Base-by-base conservation (phyloP, 2,329 filamentous ascomycete genomes). In the Scorias spongiosa region DNA sequence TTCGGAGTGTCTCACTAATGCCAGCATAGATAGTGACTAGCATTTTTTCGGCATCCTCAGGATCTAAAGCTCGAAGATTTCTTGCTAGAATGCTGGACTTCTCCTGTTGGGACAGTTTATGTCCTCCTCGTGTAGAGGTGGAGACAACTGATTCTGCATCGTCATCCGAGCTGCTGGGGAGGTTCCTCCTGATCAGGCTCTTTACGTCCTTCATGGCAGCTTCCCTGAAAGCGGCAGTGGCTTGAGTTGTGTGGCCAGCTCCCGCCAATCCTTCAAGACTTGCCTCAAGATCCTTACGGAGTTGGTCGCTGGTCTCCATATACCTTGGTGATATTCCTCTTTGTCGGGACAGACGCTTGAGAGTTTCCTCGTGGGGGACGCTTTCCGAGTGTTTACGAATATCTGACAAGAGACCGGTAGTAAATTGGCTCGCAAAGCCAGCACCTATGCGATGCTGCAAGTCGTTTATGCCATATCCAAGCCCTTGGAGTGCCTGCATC, bases 101-200 rank as follows among this genome's bases (percentile, higher is more conserved):
- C 51, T 96, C 88, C 56, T 93, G 84, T 53, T 86, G 83, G 14
- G 77, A 83, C 37, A 80, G 66, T 49, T 79, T 75, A 46, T 75
- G 75, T 26, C 80, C 80, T 37, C 77, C 76, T 48, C 77, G 68
- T 1, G 89, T 95, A 2, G 88, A 93, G 74, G 1, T 88, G 88
- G 60, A 63, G 64, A 89, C 80, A 67, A 89, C 81, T 0, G 87
- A 93, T 59, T 91, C 85, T 48, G 81, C 84, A 58, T 98, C 91
- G 52, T 96, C 89, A 47, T 98, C 91, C 53, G 78, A 91, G 10
- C 89, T 93, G 57, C 87, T 94, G 1, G 91, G 91, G 34, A 98
- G 70, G 18, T 89, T 83, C 45, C 79, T 77, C 43, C 87, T 76
- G 41, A 98, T 89, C 41, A 96, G 69, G 29, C 76, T 79, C 54